Percentiles rank a stretch among this genome's conserved stretches.
Evolutionary conservation across 345 rosid genomes (phyloP).

Genomic region (Euphorbia peplus): DNA sequence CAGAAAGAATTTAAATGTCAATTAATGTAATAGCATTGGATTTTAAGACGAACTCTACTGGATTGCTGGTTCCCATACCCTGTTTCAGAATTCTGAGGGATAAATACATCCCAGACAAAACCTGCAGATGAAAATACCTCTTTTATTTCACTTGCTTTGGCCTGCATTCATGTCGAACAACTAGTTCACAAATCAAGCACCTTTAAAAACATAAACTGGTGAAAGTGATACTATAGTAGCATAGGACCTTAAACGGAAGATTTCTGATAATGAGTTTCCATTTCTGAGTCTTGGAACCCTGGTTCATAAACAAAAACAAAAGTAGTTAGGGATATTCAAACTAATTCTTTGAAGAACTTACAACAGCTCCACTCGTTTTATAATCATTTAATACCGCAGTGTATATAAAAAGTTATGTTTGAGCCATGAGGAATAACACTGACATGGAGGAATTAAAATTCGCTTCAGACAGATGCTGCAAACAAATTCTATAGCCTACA

Average conservation of each 20-base stretch:
- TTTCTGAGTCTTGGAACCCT: slow-evolving; percentile 96
- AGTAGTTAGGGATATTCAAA: neutral
- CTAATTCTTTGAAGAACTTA: neutral
- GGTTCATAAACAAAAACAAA: slow-evolving; percentile 24
- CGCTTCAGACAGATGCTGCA: neutral
- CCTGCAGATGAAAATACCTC: slow-evolving; percentile 68
- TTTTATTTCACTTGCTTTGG: slow-evolving; percentile 54
- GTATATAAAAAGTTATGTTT: neutral
- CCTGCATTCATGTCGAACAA: slow-evolving; percentile 44
- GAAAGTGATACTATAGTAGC: slow-evolving; percentile 7
- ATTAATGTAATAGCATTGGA: neutral
- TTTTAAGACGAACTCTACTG: neutral
- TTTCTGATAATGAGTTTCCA: slow-evolving; percentile 91
- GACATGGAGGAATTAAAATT: neutral
- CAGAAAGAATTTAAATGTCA: slow-evolving; percentile 18
- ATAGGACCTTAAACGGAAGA: slow-evolving; percentile 81
- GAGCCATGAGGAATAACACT: neutral
- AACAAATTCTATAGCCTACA: neutral
- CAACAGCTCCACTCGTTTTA: neutral
- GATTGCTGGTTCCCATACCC: slow-evolving; percentile 48
- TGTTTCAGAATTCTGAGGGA: slow-evolving; percentile 67
- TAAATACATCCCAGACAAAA: slow-evolving; percentile 84
- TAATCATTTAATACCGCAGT: neutral
- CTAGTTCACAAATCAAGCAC: slow-evolving; percentile 17
- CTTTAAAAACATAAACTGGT: slow-evolving; percentile 6